Base-by-base conservation (phyloP, 2,329 filamentous ascomycete species). In the Aureobasidium lini region DNA sequence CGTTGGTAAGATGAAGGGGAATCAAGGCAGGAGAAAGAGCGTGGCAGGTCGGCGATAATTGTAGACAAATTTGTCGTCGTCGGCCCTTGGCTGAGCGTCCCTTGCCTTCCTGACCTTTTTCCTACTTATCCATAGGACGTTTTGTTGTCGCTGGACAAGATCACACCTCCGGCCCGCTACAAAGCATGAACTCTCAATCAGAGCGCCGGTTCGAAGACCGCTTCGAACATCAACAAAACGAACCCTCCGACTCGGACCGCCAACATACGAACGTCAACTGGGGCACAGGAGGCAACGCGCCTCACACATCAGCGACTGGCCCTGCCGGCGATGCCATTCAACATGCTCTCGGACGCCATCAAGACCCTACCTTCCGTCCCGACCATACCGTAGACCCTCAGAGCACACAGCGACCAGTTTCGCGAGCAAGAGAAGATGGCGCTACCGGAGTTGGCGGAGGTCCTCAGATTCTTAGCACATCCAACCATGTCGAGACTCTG, bases 401-500 rank as follows among this genome's bases (percentile, higher is more conserved):
- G 5, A 23, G 1, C 15, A 57, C 52, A 1, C 11, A 52, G 28
- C 36, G 28, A 32, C 60, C 60, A 0, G 60, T 61, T 8, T 50
- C 52, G 37, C 43, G n/a, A 6, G 42, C 37, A 6, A 53, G 57
- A 39, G 57, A 63, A 29, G 59, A 64, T 46, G 64, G 62, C 4
- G 59, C 57, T 18, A 62, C 66, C 29, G 76, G 76, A 50, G 67
- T 77, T 53, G 76, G 76, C 31, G 62, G 64, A 6, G 76, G 75
- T 1, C 76, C 76, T 6, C 74, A 77, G 65, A 64, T 77, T 31
- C 42, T 72, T 53, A 76, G 74, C 68, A 76, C 76, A 9, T 69
- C 69, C 6, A 63, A 68, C 18, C 65, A 64, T 6, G 61, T 77
- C 67, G 83, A 88, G 62, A 80, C 91, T 31, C 77, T 87, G 13